A percentile compares a stretch with the other conserved stretches of the same genome.
phyloP scores from a whole-genome alignment of 1,284 basidiomycete genomes.

The Puccinia horiana region DNA sequence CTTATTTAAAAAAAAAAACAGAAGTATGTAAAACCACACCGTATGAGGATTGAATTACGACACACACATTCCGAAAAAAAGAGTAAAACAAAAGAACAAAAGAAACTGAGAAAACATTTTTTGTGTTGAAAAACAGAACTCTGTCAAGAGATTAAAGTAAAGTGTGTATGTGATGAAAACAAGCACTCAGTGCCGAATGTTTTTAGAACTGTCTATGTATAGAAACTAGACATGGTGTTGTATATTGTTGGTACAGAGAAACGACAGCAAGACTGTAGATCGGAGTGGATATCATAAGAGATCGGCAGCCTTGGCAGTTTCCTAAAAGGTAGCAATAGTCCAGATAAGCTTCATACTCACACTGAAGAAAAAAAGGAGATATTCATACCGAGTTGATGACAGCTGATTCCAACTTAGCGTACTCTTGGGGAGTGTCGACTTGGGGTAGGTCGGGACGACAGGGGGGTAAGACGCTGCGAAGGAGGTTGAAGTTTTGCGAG shows the following conservation, averaged over 20 bases:
- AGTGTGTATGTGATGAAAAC: too few relatives aligned
- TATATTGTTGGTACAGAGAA: not conserved
- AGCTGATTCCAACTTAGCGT: constrained; percentile 12
- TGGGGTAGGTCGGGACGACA: not conserved
- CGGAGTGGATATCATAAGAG: not conserved
- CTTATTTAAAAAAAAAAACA: too few relatives aligned
- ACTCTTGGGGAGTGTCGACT: not conserved
- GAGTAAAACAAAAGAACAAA: too few relatives aligned
- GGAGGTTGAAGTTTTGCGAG: constrained; percentile 52
- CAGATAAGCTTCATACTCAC: not conserved
- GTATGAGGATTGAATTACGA: too few relatives aligned
- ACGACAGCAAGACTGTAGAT: not conserved
- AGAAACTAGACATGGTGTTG: not conserved
- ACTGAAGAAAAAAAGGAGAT: not conserved
- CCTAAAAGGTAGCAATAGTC: not conserved
- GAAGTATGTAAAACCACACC: too few relatives aligned
- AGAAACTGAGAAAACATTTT: too few relatives aligned
- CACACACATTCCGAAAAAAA: too few relatives aligned
- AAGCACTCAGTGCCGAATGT: too few relatives aligned
- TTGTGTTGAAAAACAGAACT: too few relatives aligned
- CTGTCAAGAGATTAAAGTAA: too few relatives aligned
- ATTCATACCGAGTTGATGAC: constrained; percentile 5
- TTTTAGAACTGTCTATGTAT: not conserved
- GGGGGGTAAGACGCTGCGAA: constrained; percentile 7
- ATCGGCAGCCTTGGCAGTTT: not conserved